Percentiles rank a stretch among this genome's conserved stretches.
Evolutionary conservation across 169 alveolate genomes (phyloP).

Genomic region (Babesia caballi): DNA sequence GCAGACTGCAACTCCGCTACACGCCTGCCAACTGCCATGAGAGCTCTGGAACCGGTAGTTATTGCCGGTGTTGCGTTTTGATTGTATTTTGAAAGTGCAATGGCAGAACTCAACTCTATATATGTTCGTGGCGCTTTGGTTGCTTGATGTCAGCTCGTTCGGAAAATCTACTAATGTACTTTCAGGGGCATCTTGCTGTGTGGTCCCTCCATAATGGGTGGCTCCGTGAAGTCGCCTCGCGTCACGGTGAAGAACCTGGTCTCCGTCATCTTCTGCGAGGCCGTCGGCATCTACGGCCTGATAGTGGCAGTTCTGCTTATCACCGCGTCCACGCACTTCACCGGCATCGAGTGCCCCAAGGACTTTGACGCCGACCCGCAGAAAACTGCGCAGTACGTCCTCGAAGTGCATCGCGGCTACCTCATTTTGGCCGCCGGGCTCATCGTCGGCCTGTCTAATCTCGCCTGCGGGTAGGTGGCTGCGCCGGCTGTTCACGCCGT

Average conservation of each 20-base stretch:
- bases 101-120: too few relatives aligned
- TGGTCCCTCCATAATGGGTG: conserved; percentile 97
- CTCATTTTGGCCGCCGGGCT: conserved; percentile 96
- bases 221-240: conserved; percentile 98
- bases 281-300: conserved; percentile 91
- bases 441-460: conserved; percentile 98
- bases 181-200: conserved; percentile 96
- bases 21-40: too few relatives aligned
- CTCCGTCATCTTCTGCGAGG: conserved; percentile 99
- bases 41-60: too few relatives aligned
- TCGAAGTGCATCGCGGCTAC: conserved; percentile 89
- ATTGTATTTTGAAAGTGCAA: too few relatives aligned
- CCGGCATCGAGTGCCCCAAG: conserved; percentile 72
- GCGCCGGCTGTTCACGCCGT: neutral
- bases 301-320: conserved; percentile 70
- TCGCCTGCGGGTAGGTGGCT: conserved; percentile 91
- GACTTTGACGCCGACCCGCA: conserved; percentile 51
- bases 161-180: neutral
- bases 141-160: too few relatives aligned
- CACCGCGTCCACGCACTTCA: conserved; percentile 53
- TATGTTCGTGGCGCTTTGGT: too few relatives aligned
- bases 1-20: too few relatives aligned
- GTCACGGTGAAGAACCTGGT: conserved; percentile 97
- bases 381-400: conserved; percentile 53
- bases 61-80: too few relatives aligned